Evolutionary conservation across 1,284 basidiomycete species (phyloP).

Genomic region (Cutaneotrichosporon mucoides): DNA sequence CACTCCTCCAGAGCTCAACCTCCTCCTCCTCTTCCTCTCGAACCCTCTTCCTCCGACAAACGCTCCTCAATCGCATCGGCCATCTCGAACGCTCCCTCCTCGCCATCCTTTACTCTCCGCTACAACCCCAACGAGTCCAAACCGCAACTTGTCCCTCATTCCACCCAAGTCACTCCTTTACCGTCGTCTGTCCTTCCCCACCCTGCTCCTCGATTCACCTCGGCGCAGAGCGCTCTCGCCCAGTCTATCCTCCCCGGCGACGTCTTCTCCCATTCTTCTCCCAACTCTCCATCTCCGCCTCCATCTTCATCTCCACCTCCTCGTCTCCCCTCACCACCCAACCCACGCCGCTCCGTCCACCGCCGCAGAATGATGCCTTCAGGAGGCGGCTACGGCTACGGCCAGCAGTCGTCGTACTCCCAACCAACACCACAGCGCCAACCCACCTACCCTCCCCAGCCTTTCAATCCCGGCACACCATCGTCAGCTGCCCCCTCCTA

Average conservation of each 20-base stretch:
- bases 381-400: neutral
- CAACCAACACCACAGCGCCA: slow-evolving; percentile 3
- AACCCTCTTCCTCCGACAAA: too few species aligned
- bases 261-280: neutral
- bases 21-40: neutral
- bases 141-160: slow-evolving; percentile 1
- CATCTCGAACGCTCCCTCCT: slow-evolving; percentile 1
- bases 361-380: neutral
- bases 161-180: neutral
- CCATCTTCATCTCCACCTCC: too few species aligned
- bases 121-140: neutral
- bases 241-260: slow-evolving; percentile 1
- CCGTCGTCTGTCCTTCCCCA: neutral
- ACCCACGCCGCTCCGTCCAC: neutral
- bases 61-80: neutral
- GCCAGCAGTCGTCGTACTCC: slow-evolving; percentile 6
- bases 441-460: slow-evolving; percentile 15
- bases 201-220: neutral
- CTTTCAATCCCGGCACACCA: too few species aligned
- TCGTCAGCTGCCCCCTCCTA: slow-evolving; percentile 6
- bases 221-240: neutral
- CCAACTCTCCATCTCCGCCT: neutral
- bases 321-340: too few species aligned
- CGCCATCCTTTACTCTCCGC: slow-evolving; percentile 2
- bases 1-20: too few species aligned